Evolutionary conservation across 176 grass and related monocot species (phyloP).

Genomic region (Juncus inflexus): DNA sequence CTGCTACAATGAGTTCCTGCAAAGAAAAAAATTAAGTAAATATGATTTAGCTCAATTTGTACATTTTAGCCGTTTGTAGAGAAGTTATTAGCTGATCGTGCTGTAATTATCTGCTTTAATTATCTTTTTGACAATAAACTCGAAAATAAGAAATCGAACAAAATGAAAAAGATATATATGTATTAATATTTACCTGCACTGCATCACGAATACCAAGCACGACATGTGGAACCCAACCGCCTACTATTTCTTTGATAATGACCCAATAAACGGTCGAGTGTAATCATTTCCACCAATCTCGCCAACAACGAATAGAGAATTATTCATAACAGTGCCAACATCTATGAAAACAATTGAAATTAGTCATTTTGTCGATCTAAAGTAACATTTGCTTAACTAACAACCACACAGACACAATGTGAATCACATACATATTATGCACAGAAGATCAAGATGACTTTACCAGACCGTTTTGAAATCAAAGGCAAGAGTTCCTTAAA

Average conservation of each 20-base stretch:
- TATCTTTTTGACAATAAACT: too few species aligned
- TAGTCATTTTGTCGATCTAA: neutral
- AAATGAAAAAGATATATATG: too few species aligned
- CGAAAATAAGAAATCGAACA: too few species aligned
- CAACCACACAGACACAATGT: neutral
- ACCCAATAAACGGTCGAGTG: neutral
- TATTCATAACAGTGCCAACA: conserved; percentile 1
- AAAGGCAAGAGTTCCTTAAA: conserved; percentile 20
- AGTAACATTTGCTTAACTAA: neutral
- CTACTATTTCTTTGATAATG: neutral
- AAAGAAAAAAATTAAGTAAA: too few species aligned
- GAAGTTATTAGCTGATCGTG: too few species aligned
- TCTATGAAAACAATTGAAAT: neutral
- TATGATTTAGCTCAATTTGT: too few species aligned
- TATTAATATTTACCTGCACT: neutral
- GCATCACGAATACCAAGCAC: neutral
- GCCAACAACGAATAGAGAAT: conserved; percentile 17
- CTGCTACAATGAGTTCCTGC: conserved; percentile 47
- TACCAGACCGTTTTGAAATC: conserved; percentile 22
- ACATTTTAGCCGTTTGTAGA: too few species aligned
- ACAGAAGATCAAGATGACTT: too few species aligned
- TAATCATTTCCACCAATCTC: conserved; percentile 17
- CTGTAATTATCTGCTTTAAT: too few species aligned
- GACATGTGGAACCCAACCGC: conserved; percentile 9
- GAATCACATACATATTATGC: neutral